phyloP scores from a whole-genome alignment of 768 basidiomycete genomes.

The Podaxis sp. region DNA sequence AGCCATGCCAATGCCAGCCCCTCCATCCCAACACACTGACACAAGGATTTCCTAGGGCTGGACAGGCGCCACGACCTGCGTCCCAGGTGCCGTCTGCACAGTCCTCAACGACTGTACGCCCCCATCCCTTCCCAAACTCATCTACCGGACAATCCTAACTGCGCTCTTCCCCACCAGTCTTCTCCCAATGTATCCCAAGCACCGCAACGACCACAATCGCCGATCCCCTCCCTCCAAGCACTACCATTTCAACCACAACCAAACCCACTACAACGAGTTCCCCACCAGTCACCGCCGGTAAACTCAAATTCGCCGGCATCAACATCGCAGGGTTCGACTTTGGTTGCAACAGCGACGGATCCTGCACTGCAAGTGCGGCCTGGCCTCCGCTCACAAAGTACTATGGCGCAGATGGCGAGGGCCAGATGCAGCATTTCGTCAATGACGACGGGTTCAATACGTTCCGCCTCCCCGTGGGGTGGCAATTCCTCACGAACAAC shows the following conservation, averaged over 20 bases:
- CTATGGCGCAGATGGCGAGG: constrained; percentile 41
- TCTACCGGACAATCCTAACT: not conserved
- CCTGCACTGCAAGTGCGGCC: constrained; percentile 35
- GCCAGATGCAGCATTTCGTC: constrained; percentile 66
- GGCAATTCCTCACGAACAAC: constrained; percentile 50
- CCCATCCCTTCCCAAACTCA: not conserved
- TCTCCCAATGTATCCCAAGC: constrained; percentile 33
- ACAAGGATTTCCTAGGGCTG: constrained; percentile 23
- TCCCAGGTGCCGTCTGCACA: constrained; percentile 28
- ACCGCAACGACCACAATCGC: constrained; percentile 16
- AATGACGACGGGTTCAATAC: constrained; percentile 51
- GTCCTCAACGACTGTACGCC: constrained; percentile 27
- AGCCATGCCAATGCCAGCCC: not conserved
- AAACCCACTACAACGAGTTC: constrained; percentile 21
- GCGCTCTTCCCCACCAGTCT: constrained; percentile 18
- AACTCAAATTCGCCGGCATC: constrained; percentile 40
- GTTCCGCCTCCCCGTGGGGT: constrained; percentile 60
- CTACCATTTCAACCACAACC: constrained; percentile 4
- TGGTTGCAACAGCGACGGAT: constrained; percentile 45
- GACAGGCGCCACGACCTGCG: constrained; percentile 34
- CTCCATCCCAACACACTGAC: not conserved
- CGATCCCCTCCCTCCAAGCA: constrained; percentile 12
- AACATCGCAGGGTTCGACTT: constrained; percentile 61
- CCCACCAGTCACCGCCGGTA: constrained; percentile 27
- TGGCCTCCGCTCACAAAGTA: constrained; percentile 45